Evolutionary conservation across 805 yeast genomes (phyloP), one percentile per base, ranked within the genome.

Genomic region (Ogataea dorogensis): DNA sequence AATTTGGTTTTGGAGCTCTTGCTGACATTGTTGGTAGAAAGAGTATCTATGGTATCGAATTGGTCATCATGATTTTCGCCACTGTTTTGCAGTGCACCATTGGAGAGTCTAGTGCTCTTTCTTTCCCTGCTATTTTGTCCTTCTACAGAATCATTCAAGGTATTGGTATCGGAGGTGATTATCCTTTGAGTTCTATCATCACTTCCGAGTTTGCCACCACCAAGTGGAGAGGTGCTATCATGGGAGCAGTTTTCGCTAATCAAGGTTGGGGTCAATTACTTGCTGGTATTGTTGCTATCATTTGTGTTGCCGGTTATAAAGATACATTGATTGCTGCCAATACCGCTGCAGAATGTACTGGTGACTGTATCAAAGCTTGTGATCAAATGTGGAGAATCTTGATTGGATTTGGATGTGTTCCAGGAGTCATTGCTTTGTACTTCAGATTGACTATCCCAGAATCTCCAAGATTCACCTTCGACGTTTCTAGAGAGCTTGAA

Each of bases 121-220:
- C 70, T 56, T 82, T 86, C 54, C 75, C 77, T 38, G 95, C 93
- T 28, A 71, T 86, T 33, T 70, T 88, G 45, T 66, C 81, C 8
- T 79, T 82, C 56, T 81, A 79, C 68, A 83, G 96, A 77, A 80
- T 87, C 49, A 57, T 87, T 46, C 82, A 81, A 86, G 96, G 96
- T 73, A 81, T 88, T 53, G 96, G 96, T 78, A 88, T 87, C 53
- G 96, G 96, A 70, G 96, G 96, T 74, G 96, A 87, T 69, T 87
- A 87, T 63, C 96, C 96, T 50, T 73, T 88, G 55, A 86, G 95
- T 12, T 86, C 95, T n/a, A 82, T 87, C 61, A 87, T 87, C 49
- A 82, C 95, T 7, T 81, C 96, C 40, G 96, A 87, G 70, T 87
- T 87, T 56, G 75, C 96, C 17, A 86, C 96, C 42, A 87, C 96